A percentile compares a stretch with the other conserved stretches of the same genome.
These are phyloP conservation scores for Candida succiphila DNA, from an alignment of 805 yeast genomes.

Conservation along the genomic window DNA sequence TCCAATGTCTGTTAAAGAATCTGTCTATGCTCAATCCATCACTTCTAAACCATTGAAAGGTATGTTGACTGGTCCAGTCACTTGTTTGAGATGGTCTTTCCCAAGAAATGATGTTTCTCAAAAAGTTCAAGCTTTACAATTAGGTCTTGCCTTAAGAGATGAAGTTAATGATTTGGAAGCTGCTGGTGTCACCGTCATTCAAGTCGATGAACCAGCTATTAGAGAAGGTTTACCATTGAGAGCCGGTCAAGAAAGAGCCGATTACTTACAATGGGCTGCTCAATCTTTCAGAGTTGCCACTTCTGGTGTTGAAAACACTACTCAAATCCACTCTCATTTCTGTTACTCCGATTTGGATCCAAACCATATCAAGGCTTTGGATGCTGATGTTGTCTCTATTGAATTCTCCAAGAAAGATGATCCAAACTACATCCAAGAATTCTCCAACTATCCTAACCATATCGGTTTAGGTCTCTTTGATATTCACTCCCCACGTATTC, in stretches of 20 bases:
- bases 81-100: slow-evolving; percentile 99
- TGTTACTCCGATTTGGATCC: slow-evolving; percentile 99
- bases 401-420: slow-evolving; percentile 99
- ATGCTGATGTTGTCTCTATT: slow-evolving; percentile 98
- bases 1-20: slow-evolving; percentile 98
- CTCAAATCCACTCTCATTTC: slow-evolving; percentile 99
- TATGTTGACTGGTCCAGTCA: slow-evolving; percentile 99
- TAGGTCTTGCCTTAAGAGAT: slow-evolving; percentile 95
- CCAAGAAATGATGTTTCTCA: slow-evolving; percentile 97
- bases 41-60: slow-evolving; percentile 97
- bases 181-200: slow-evolving; percentile 96
- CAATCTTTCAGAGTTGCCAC: slow-evolving; percentile 99
- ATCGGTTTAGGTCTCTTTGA: slow-evolving; percentile 98
- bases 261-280: slow-evolving; percentile 97
- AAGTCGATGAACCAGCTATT: slow-evolving; percentile 99
- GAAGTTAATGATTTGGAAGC: slow-evolving; percentile 97
- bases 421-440: slow-evolving; percentile 95
- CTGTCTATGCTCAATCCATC: slow-evolving; percentile 96
- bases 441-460: slow-evolving; percentile 98
- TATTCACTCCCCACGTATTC: slow-evolving; percentile 99
- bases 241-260: slow-evolving; percentile 94
- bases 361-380: slow-evolving; percentile 98
- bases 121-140: slow-evolving; percentile 91
- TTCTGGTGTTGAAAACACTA: slow-evolving; percentile 88
- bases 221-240: slow-evolving; percentile 99